Percentiles rank a stretch among this genome's conserved stretches.
phyloP scores from a whole-genome alignment of 257 asterid genomes.

The Gardenia jasminoides region DNA sequence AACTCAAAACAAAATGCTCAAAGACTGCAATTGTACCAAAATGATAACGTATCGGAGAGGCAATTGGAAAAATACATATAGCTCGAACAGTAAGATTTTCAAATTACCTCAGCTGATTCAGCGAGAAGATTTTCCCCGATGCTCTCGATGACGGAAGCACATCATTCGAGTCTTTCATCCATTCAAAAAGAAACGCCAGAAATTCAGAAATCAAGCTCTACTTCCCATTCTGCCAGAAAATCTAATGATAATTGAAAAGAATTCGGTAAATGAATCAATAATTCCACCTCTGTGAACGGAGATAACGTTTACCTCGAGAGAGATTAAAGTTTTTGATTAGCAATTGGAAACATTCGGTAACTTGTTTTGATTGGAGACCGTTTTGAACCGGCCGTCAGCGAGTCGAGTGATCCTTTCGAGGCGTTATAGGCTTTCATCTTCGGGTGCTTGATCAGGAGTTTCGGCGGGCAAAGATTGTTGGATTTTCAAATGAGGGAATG shows the following conservation, averaged over 20 bases:
- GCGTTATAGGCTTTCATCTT: conserved; percentile 21
- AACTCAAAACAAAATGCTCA: neutral
- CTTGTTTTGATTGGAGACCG: conserved; percentile 37
- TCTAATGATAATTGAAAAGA: too few relatives aligned
- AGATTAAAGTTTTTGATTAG: neutral
- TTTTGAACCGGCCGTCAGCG: conserved; percentile 50
- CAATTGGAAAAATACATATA: neutral
- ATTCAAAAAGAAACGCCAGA: conserved; percentile 36
- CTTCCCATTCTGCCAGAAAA: conserved; percentile 32
- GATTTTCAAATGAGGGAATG: neutral
- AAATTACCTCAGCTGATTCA: conserved; percentile 43
- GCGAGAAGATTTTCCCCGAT: conserved; percentile 27
- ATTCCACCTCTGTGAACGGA: neutral
- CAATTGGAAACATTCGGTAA: conserved; percentile 38
- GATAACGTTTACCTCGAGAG: neutral
- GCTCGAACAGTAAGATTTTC: neutral
- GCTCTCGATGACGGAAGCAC: conserved; percentile 24
- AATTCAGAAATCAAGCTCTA: conserved; percentile 40
- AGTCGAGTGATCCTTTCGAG: conserved; percentile 20
- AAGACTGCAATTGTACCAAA: neutral
- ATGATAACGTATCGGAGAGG: too few relatives aligned
- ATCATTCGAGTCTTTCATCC: conserved; percentile 25
- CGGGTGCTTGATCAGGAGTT: neutral
- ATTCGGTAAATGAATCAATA: neutral
- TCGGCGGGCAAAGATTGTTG: conserved; percentile 12